Base-by-base conservation (phyloP, 148 eudicot genomes). In the Persicaria maculosa region DNA sequence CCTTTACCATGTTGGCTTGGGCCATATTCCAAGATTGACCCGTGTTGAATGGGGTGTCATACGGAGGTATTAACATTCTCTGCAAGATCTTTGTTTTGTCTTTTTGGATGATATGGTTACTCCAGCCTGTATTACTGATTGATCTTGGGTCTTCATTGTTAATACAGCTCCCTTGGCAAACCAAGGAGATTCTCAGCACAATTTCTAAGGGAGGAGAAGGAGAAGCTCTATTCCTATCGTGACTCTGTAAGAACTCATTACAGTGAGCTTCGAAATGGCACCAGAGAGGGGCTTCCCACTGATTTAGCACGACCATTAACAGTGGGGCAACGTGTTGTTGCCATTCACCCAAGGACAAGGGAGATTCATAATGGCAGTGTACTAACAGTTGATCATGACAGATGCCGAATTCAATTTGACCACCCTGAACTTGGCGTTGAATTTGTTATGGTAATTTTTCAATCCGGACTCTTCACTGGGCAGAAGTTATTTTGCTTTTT, bases 21-120 rank as follows among this genome's bases (percentile, higher is more conserved):
- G 97, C 62, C 97, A 96, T 75, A 88, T 96, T 82, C 99, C 97
- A 68, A 96, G 97, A 86, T 79, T 96, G 77, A 96, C 99, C 47
- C 97, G 92, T 82, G 99, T 92, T 72, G 99, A 96, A 79, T 96
- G 99, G 99, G 90, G 96, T 82, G 99, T 96, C 85, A 90, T 96
- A 79, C 86, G 97, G 83, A 96, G 99, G 99, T 95, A 86, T 59
- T 43, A 53, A 9, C 11, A n/a, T 80, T 73, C 46, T 22, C 10
- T 54, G 22, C 22, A 25, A n/a, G 12, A 45, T 12, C 46, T 20
- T 6, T 44, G 36, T 17, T 53, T 31, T n/a, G 61, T 53, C 47
- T 52, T 72, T 20, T 52, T 15, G 12, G 61, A 36, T 59, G 70
- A 70, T 70, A 19, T 2, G 45, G n/a, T 47, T 45, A 20, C 40